Percentiles rank a stretch among this genome's conserved stretches.
Conservation (phyloP, 2,329 filamentous ascomycete genomes). For the Tolypocladium guangdongense region DNA sequence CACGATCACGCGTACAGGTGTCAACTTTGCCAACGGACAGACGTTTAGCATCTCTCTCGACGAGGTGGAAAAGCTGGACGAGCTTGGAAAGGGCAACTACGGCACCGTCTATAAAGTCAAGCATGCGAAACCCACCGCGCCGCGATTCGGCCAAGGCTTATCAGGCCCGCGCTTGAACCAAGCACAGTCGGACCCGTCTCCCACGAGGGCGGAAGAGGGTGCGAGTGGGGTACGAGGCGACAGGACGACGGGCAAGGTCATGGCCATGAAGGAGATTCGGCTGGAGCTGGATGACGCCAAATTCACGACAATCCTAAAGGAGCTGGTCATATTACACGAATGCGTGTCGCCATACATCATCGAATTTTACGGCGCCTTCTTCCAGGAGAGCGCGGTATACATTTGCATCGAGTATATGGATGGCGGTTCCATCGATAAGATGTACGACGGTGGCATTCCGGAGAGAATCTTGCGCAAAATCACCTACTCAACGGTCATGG, state of each 20-base stretch:
- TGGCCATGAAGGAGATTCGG: slow-evolving; percentile 99
- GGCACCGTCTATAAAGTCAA: slow-evolving; percentile 95
- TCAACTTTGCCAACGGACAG: slow-evolving; percentile 83
- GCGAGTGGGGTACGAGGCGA: slow-evolving; percentile 18
- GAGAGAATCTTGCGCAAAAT: slow-evolving; percentile 85
- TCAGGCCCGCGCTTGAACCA: slow-evolving; percentile 31
- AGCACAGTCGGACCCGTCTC: slow-evolving; percentile 23
- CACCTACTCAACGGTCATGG: slow-evolving; percentile 79
- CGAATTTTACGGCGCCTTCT: slow-evolving; percentile 97
- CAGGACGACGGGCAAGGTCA: slow-evolving; percentile 62
- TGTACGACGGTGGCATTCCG: slow-evolving; percentile 83
- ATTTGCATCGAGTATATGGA: slow-evolving; percentile 99
- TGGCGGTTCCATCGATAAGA: slow-evolving; percentile 91
- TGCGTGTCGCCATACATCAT: slow-evolving; percentile 95
- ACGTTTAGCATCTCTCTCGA: slow-evolving; percentile 92
- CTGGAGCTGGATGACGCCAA: slow-evolving; percentile 94
- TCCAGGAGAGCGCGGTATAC: slow-evolving; percentile 96
- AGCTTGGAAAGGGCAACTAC: slow-evolving; percentile 96
- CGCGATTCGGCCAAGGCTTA: slow-evolving; percentile 49
- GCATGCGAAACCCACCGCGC: slow-evolving; percentile 57
- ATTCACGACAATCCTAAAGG: slow-evolving; percentile 94
- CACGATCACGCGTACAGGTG: slow-evolving; percentile 75
- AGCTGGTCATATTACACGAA: slow-evolving; percentile 89
- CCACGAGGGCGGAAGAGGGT: slow-evolving; percentile 16
- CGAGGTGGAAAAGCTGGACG: slow-evolving; percentile 85